phyloP scores from a whole-genome alignment of 768 basidiomycete species.

The Agrocybe chaxingu region DNA sequence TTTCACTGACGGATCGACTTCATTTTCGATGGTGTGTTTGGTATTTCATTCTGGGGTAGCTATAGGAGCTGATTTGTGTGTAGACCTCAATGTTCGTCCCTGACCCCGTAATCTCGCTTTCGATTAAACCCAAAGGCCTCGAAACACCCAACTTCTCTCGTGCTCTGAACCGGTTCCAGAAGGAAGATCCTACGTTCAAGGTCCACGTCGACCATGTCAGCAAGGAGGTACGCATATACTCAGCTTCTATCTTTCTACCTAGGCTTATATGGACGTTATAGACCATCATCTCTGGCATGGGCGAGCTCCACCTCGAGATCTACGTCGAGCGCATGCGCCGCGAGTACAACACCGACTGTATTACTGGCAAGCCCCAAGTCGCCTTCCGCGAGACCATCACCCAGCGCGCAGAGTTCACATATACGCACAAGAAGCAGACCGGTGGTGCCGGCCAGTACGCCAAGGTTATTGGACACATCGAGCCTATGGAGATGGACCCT shows the following conservation, averaged over 20 bases:
- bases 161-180: conserved; percentile 95
- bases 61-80: conserved; percentile 4
- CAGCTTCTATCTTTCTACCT: neutral
- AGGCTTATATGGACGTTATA: conserved; percentile 21
- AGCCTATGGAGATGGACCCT: conserved; percentile 73
- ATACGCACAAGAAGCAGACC: conserved; percentile 97
- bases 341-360: conserved; percentile 92
- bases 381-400: conserved; percentile 96
- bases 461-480: conserved; percentile 86
- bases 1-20: conserved; percentile 89
- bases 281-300: conserved; percentile 99
- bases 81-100: conserved; percentile 99
- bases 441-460: conserved; percentile 98
- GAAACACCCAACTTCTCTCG: conserved; percentile 97
- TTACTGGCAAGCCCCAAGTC: conserved; percentile 93
- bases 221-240: conserved; percentile 65
- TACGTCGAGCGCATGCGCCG: conserved; percentile 99
- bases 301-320: conserved; percentile 97
- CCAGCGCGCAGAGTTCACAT: conserved; percentile 75
- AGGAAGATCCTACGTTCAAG: conserved; percentile 98
- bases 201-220: conserved; percentile 94
- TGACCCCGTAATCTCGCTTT: conserved; percentile 95
- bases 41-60: neutral
- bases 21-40: conserved; percentile 82
- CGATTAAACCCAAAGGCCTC: conserved; percentile 86